Evolutionary conservation across 345 rosid species (phyloP).

Genomic region (Ailanthus altissimus): DNA sequence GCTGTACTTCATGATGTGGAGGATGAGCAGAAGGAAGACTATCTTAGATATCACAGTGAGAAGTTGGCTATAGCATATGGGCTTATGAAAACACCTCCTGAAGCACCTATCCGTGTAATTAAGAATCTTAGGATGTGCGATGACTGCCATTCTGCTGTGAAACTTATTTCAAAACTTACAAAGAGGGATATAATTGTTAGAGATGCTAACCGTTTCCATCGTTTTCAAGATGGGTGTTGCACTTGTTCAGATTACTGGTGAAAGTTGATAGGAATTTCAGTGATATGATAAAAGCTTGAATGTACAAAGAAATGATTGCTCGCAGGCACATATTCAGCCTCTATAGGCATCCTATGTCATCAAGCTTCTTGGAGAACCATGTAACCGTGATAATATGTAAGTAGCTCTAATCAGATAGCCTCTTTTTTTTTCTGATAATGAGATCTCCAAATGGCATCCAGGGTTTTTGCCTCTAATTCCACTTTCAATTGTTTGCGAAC

Average conservation of each 20-base stretch:
- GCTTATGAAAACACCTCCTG: constrained; percentile 59
- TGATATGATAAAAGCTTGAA: background rate
- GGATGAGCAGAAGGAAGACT: constrained; percentile 77
- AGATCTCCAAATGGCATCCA: background rate
- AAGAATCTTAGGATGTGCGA: constrained; percentile 83
- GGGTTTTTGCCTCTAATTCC: background rate
- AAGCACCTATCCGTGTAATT: constrained; percentile 57
- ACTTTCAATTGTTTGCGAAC: background rate
- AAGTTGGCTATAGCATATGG: constrained; percentile 86
- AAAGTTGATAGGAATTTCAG: constrained; percentile 13
- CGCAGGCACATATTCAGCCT: background rate
- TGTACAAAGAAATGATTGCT: background rate
- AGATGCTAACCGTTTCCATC: constrained; percentile 83
- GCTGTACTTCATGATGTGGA: constrained; percentile 71
- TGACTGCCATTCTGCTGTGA: constrained; percentile 86
- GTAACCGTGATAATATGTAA: background rate
- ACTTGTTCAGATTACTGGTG: constrained; percentile 76
- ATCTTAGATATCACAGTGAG: constrained; percentile 78
- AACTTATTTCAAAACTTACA: constrained; percentile 60
- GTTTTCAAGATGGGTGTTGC: constrained; percentile 63
- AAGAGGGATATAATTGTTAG: constrained; percentile 63
- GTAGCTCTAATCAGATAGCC: background rate
- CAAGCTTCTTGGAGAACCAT: background rate
- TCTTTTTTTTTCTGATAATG: background rate
- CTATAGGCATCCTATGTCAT: background rate